A percentile compares a stretch with the other conserved stretches of the same genome.
Evolutionary conservation across 345 rosid species (phyloP).

Genomic region (Populus simonii): DNA sequence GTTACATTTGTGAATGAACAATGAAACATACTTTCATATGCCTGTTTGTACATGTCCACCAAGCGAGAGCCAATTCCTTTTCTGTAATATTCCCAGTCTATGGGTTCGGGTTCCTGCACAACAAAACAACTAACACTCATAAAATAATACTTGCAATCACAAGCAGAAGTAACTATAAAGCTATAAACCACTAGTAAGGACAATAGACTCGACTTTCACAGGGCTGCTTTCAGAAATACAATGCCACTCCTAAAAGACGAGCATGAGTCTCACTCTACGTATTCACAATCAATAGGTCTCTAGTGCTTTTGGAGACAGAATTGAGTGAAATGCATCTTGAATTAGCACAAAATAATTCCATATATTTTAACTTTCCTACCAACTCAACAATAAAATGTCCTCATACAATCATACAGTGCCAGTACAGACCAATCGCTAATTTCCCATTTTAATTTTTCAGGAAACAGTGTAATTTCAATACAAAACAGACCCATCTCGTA

Average conservation of each 20-base stretch:
- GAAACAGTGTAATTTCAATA: neutral
- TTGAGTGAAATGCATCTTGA: neutral
- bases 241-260: neutral
- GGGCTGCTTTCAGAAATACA: neutral
- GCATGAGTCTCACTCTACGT: neutral
- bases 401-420: neutral
- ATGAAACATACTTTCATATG: constrained; percentile 68
- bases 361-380: neutral
- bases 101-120: constrained; percentile 88
- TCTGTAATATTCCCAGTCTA: constrained; percentile 90
- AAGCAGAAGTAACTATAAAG: neutral
- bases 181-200: neutral
- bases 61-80: constrained; percentile 85
- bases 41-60: constrained; percentile 95
- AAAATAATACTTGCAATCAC: neutral
- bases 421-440: neutral
- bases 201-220: neutral
- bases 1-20: neutral
- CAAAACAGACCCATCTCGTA: neutral
- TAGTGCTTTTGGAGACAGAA: neutral
- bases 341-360: neutral
- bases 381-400: neutral
- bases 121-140: neutral
- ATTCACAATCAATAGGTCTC: neutral
- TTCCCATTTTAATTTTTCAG: neutral